phyloP scores from a whole-genome alignment of 352 stramenopile genomes.

The Phytophthora nicotianae region DNA sequence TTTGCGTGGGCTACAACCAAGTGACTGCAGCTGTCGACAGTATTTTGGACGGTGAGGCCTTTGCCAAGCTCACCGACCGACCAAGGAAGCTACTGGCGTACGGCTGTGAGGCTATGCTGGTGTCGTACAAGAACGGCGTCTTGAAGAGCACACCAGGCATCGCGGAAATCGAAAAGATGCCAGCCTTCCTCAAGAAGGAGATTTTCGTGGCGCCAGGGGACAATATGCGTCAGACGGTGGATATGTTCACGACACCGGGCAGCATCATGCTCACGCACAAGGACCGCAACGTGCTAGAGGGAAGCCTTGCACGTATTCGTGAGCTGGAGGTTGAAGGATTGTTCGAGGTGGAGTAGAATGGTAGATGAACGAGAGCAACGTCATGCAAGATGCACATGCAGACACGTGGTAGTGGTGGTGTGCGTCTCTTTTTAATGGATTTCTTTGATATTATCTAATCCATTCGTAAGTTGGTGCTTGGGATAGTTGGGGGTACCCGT shows the following conservation, averaged over 20 bases:
- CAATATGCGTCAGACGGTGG: conserved; percentile 89
- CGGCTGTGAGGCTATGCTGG: conserved; percentile 93
- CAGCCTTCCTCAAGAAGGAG: conserved; percentile 93
- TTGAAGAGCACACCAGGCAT: conserved; percentile 91
- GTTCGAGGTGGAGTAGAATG: conserved; percentile 69
- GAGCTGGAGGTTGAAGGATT: conserved; percentile 80
- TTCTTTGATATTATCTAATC: conserved; percentile 44
- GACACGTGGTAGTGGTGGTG: conserved; percentile 5
- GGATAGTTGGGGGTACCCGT: too few relatives aligned
- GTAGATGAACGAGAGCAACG: conserved; percentile 27
- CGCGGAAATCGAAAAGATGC: conserved; percentile 90
- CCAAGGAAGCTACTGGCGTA: conserved; percentile 80
- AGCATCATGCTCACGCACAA: conserved; percentile 95
- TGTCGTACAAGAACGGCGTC: conserved; percentile 92
- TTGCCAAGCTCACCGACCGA: conserved; percentile 66
- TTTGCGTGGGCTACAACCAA: conserved; percentile 94
- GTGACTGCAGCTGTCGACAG: conserved; percentile 90
- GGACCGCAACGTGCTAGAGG: conserved; percentile 81
- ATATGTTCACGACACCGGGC: conserved; percentile 95
- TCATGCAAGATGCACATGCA: not conserved
- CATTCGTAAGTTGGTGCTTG: too few relatives aligned
- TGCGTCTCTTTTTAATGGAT: conserved; percentile 21
- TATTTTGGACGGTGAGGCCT: conserved; percentile 65
- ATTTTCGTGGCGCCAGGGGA: conserved; percentile 87
- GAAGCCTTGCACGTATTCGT: conserved; percentile 91